Evolutionary conservation across 352 stramenopile species (phyloP).

Genomic region (Phytophthora constricta): DNA sequence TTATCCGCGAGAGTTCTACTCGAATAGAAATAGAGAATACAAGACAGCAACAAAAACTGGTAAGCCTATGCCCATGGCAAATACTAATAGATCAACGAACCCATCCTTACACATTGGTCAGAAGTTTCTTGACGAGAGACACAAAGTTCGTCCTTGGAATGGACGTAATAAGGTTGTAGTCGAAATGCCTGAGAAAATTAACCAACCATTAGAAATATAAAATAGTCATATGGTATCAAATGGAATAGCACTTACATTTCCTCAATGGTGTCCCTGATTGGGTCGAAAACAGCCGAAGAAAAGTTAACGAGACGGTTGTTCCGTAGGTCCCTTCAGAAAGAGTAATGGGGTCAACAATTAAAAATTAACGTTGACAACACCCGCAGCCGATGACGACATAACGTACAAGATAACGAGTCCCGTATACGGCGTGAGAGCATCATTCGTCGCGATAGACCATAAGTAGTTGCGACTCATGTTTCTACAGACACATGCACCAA

Average conservation of each 20-base stretch:
- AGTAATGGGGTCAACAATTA: not conserved
- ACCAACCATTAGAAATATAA: no score
- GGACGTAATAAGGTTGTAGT: constrained; percentile 65
- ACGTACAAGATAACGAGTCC: constrained; percentile 56
- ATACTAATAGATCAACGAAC: not conserved
- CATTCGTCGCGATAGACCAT: constrained; percentile 62
- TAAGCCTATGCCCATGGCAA: not conserved
- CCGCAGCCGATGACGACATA: not conserved
- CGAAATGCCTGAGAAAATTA: constrained; percentile 46
- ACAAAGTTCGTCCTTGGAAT: constrained; percentile 67
- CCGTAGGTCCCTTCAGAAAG: constrained; percentile 51
- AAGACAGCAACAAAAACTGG: not conserved
- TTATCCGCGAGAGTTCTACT: constrained; percentile 57
- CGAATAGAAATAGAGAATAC: not conserved
- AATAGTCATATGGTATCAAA: no score
- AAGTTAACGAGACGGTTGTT: constrained; percentile 69
- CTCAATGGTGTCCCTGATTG: constrained; percentile 53
- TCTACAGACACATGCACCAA: constrained; percentile 22
- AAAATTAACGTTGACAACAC: not conserved
- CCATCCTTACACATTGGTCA: constrained; percentile 55
- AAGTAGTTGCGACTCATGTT: constrained; percentile 73
- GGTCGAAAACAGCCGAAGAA: constrained; percentile 51
- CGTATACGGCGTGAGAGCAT: constrained; percentile 51
- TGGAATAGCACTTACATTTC: constrained; percentile 48
- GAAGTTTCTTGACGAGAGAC: constrained; percentile 44